Evolutionary conservation across 306 rosid species (phyloP).

Genomic region (Medicago lupulina): DNA sequence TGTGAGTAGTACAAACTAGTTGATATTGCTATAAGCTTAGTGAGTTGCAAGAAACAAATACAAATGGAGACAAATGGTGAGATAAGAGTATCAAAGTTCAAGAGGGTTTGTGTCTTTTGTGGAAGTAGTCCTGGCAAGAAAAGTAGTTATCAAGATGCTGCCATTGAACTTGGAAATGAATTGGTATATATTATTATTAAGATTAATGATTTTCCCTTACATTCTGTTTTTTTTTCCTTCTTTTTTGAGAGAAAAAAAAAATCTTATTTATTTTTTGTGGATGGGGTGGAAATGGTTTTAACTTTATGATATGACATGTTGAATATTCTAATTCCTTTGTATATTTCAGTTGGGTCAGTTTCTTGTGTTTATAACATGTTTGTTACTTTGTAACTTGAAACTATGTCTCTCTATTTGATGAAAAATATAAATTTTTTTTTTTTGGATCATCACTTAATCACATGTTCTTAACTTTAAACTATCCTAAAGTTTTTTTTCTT

Average conservation of each 20-base stretch:
- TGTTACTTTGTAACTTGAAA: slow-evolving; percentile 36
- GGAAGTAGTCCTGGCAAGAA: slow-evolving; percentile 99
- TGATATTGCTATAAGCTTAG: too few relatives aligned
- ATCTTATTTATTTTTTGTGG: background rate
- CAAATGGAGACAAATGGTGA: slow-evolving; percentile 76
- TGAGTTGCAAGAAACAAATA: background rate
- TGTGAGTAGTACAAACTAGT: background rate
- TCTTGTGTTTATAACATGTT: slow-evolving; percentile 55
- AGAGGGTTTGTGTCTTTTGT: slow-evolving; percentile 96
- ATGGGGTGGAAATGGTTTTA: background rate
- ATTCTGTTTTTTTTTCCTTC: too few relatives aligned
- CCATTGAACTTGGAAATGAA: slow-evolving; percentile 95
- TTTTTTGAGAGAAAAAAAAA: too few relatives aligned
- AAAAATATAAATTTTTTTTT: slow-evolving; percentile 32
- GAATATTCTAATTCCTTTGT: background rate
- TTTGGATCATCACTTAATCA: slow-evolving; percentile 5
- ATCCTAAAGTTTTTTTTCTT: too few relatives aligned
- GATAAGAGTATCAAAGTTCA: slow-evolving; percentile 75
- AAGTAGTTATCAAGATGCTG: slow-evolving; percentile 90
- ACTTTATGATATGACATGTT: slow-evolving; percentile 8
- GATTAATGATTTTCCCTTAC: too few relatives aligned
- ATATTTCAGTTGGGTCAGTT: slow-evolving; percentile 36
- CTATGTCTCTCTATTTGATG: slow-evolving; percentile 10
- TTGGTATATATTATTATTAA: slow-evolving; percentile 58
- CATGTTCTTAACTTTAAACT: too few relatives aligned